A percentile compares a stretch with the other conserved stretches of the same genome.
phyloP scores from a whole-genome alignment of 305 asterid species.

The Fraxinus sp. region DNA sequence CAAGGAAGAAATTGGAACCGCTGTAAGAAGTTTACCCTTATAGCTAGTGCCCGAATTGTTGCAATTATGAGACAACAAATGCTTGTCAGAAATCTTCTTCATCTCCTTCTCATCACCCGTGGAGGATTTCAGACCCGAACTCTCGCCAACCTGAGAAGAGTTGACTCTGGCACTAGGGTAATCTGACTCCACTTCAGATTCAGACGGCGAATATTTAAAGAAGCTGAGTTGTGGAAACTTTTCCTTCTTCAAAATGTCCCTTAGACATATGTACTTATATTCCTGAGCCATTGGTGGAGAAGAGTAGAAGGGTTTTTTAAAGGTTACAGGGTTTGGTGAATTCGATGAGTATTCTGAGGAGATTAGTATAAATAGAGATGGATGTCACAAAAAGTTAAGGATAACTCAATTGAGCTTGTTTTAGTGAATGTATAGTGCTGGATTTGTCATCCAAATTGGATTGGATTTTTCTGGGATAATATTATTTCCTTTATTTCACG shows the following conservation, averaged over 20 bases:
- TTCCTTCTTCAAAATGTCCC: background rate
- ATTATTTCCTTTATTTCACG: too few relatives aligned
- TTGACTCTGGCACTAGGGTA: background rate
- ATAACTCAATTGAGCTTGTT: background rate
- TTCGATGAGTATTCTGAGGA: background rate
- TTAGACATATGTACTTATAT: background rate
- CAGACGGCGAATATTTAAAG: background rate
- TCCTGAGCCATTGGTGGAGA: background rate
- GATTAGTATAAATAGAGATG: background rate
- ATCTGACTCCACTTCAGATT: background rate
- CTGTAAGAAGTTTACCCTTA: background rate
- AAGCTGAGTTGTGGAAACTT: background rate
- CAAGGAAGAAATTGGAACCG: background rate
- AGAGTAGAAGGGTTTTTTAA: background rate
- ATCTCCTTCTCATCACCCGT: background rate
- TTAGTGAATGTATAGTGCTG: background rate
- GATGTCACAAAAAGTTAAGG: background rate
- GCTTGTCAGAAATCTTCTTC: background rate
- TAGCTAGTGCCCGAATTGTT: too few relatives aligned
- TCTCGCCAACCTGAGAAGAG: background rate
- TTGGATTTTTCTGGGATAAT: too few relatives aligned
- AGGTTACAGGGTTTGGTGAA: background rate
- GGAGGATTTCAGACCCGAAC: background rate
- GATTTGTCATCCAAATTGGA: too few relatives aligned
- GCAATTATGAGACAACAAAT: background rate